Base-by-base conservation (phyloP, 805 yeast species). In the Suhomyces pyralidae region DNA sequence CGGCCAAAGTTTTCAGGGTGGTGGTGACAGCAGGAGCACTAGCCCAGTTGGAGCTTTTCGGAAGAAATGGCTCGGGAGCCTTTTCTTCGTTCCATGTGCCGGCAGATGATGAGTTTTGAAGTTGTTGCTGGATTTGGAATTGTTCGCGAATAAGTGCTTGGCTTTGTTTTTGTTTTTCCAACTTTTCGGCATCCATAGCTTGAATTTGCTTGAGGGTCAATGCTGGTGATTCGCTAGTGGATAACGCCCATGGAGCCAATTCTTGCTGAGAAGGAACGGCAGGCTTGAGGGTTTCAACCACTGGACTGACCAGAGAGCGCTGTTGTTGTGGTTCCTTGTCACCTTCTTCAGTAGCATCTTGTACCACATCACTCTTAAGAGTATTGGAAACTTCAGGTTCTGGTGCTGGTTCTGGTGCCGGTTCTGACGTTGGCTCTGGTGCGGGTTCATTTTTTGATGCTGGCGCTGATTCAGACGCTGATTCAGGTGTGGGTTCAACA, bases 191-290 rank as follows among this genome's bases (percentile, higher is more conserved):
- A 54, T 80, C 81, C 51, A 80, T 70, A 56, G 69, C 69, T 61
- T 81, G 85, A 51, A 81, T 80, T 63, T 82, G 81, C 49, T 76
- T 74, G 59, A 82, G 68, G 0, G 84, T 68, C 50, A 80, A 53
- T n/a, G 68, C 62, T 10, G 83, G 82, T 51, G 52, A 43, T 4
- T 61, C 55, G 5, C 54, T 51, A 61, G 53, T 55, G 20, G 64
- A 60, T 1, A 62, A 54, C n/a, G 85, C 85, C 85, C 85, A 82
- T 44, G 86, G 85, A 5, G 85, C 85, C 28, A 74, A 62, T 45
- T 59, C 15, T 28, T 53, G 60, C 20, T 55, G 60, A 7, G 54
- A 32, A 15, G 61, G 56, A 32, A 53, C 44, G 32, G 63, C 52
- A 1, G 64, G 63, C 46, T 56, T 58, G 43, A 56, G 48, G 9